Evolutionary conservation across 306 rosid species (phyloP).

Genomic region (Cucumis cinereus): DNA sequence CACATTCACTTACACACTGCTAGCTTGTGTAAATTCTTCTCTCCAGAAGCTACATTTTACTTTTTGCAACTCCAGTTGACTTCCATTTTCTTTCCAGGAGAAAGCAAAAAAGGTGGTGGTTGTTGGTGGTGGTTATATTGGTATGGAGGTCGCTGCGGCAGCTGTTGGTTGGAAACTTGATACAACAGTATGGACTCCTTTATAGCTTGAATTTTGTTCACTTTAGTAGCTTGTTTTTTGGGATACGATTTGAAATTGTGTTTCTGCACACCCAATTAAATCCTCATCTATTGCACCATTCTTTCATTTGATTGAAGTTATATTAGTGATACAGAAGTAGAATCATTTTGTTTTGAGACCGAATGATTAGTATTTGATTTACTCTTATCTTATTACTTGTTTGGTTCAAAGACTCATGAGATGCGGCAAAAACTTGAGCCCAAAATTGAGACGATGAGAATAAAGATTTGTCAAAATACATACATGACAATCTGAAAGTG

Average conservation of each 20-base stretch:
- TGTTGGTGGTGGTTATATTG: constrained; percentile 97
- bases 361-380: background rate
- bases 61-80: background rate
- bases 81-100: constrained; percentile 31
- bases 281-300: background rate
- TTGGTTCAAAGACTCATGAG: background rate
- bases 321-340: background rate
- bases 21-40: background rate
- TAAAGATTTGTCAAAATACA: background rate
- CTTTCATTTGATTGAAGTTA: background rate
- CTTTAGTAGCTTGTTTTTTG: background rate
- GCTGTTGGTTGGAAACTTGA: constrained; percentile 87
- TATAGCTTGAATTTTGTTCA: background rate
- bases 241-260: background rate
- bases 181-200: constrained; percentile 51
- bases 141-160: constrained; percentile 97
- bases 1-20: background rate
- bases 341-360: background rate
- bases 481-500: background rate
- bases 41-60: background rate
- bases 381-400: background rate
- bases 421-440: background rate
- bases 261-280: background rate
- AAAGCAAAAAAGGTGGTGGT: constrained; percentile 65
- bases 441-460: background rate